Conservation (phyloP, 2,329 filamentous ascomycete species). For the Cytospora paraplurivora region DNA sequence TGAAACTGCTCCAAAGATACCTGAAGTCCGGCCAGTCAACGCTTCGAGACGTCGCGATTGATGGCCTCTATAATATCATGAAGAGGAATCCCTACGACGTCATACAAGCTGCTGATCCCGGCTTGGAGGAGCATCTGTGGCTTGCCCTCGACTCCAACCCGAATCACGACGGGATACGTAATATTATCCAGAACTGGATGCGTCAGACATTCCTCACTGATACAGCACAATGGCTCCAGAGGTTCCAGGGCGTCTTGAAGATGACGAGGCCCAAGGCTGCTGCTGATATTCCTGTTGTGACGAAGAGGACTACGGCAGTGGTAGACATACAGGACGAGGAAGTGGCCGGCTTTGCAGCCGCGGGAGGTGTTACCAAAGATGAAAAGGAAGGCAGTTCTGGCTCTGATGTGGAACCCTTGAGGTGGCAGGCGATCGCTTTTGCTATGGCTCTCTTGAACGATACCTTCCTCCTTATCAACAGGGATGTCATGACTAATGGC, state of each 20-base stretch:
- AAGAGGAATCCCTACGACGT: constrained; percentile 86
- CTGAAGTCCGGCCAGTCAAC: constrained; percentile 69
- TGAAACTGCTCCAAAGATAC: constrained; percentile 77
- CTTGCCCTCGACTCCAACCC: constrained; percentile 79
- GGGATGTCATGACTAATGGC: constrained; percentile 76
- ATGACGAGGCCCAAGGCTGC: constrained; percentile 75
- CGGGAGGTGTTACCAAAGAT: constrained; percentile 62
- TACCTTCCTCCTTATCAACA: constrained; percentile 75
- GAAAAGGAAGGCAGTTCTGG: constrained; percentile 53
- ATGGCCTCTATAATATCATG: constrained; percentile 93
- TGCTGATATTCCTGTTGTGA: constrained; percentile 49
- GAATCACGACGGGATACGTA: constrained; percentile 76
- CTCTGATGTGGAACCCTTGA: constrained; percentile 80
- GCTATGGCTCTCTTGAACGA: constrained; percentile 88
- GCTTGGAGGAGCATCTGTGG: constrained; percentile 91
- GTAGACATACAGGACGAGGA: constrained; percentile 95
- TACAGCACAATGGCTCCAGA: constrained; percentile 82
- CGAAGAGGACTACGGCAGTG: constrained; percentile 52
- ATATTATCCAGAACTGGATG: constrained; percentile 90
- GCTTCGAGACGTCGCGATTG: constrained; percentile 78
- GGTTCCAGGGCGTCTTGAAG: constrained; percentile 85
- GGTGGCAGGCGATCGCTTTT: constrained; percentile 95
- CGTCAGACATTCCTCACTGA: constrained; percentile 82
- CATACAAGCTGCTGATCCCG: constrained; percentile 70
- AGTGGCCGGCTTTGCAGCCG: constrained; percentile 90